Base-by-base conservation (phyloP, 2,329 filamentous ascomycete genomes). In the Elsinoe necatrix region DNA sequence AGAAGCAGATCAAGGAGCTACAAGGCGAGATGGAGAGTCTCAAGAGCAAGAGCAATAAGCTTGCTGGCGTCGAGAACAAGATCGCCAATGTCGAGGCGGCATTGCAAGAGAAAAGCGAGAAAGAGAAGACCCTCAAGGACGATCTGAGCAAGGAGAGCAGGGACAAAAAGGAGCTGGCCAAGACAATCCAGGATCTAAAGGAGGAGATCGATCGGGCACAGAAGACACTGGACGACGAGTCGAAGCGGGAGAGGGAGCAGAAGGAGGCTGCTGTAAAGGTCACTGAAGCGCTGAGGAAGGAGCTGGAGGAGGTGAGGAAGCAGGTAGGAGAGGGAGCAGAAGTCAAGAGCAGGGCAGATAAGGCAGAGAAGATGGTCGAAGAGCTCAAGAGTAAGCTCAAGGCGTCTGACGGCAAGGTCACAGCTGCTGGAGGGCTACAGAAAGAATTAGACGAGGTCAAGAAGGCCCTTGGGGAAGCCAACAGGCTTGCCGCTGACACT, bases 131-230 rank as follows among this genome's bases (percentile, higher is more conserved):
- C 56, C 56, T 68, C 16, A 62, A 64, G 55, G 60, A 66, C 51
- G 61, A 63, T 48, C 57, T 68, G 20, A 58, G 64, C 48, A 60
- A 66, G 55, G 66, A 68, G 56, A 63, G 65, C 8, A 60, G 63
- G 25, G 64, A 69, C 56, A 62, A 62, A 16, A 64, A 65, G 29
- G 60, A 66, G 57, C 58, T 70, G 18, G 65, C 62, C 7, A 57
- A 58, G 42, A 65, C 69, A 2, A 66, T 70, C 23, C 59, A 63
- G 20, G 67, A 70, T 31, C 58, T 70, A 42, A 62, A 63, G 57
- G 56, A 64, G 37, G 68, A 70, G 61, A 70, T 70, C 42, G 65
- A 68, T 41, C 60, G 63, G n/a, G 67, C 65, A 45, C 65, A 70
- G 58, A 51, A 63, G 48, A 58, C 59, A 37, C 41, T 62, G 18